phyloP scores from a whole-genome alignment of 306 rosid genomes.

The apple (Malus domestica) region DNA sequence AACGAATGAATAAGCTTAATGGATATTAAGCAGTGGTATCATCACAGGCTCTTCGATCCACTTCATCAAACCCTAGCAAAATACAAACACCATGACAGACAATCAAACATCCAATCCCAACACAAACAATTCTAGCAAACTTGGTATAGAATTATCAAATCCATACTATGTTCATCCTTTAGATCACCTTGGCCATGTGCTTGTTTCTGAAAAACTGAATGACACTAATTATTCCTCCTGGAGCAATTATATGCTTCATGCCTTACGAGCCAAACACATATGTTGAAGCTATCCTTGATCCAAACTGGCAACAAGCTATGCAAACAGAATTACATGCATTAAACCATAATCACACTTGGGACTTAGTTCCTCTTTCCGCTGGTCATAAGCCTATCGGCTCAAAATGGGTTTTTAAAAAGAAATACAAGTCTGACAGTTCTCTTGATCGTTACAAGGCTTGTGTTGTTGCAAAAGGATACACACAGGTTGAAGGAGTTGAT shows the following conservation, averaged over 20 bases:
- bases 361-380: no score
- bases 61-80: neutral
- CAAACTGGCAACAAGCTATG: no score
- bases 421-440: no score
- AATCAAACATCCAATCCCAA: neutral
- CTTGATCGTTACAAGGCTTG: no score
- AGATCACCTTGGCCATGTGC: neutral
- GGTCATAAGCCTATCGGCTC: no score
- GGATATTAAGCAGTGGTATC: neutral
- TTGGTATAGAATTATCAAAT: neutral
- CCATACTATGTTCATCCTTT: constrained; percentile 14
- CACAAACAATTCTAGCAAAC: neutral
- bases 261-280: neutral
- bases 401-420: no score
- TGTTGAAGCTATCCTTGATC: no score
- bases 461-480: no score
- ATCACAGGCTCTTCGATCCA: neutral
- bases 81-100: neutral
- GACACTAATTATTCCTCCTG: constrained; percentile 3
- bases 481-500: no score
- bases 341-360: no score
- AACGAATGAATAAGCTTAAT: no score
- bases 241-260: constrained; percentile 16
- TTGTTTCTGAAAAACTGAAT: neutral
- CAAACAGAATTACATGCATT: no score